These are phyloP conservation scores for Xerocomus minutiporus DNA, from an alignment of 1,284 basidiomycete species.

Conservation along the genomic window DNA sequence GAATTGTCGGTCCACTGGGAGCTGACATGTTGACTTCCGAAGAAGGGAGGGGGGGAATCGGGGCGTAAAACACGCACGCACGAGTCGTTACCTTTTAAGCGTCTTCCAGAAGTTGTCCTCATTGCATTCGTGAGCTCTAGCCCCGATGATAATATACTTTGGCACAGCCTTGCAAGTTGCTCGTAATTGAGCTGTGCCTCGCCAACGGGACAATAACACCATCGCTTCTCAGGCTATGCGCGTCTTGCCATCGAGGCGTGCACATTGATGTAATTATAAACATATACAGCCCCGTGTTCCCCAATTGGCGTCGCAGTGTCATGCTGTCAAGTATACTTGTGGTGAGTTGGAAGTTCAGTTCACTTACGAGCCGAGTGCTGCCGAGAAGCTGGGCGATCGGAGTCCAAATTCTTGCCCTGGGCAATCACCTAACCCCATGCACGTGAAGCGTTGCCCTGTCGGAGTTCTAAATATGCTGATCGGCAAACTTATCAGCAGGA, in stretches of 20 bases:
- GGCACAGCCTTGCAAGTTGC: not conserved
- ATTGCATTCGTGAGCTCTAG: not conserved
- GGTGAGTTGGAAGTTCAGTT: no score
- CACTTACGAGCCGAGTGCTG: no score
- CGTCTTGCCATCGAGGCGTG: not conserved
- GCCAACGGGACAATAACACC: not conserved
- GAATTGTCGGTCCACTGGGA: conserved; percentile 2
- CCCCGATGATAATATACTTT: not conserved
- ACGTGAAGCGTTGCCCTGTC: not conserved
- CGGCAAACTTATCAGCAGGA: not conserved
- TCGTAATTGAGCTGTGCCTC: not conserved
- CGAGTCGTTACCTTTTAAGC: not conserved
- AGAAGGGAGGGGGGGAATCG: not conserved
- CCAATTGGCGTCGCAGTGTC: not conserved
- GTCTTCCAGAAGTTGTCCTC: not conserved
- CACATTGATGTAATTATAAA: not conserved
- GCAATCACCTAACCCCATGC: no score
- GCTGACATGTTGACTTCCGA: not conserved
- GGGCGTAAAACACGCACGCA: not conserved
- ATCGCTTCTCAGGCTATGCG: not conserved
- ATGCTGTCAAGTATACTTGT: no score
- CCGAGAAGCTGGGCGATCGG: no score
- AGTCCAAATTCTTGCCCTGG: no score
- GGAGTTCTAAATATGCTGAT: not conserved
- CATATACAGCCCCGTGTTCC: not conserved